phyloP scores from a whole-genome alignment of 768 basidiomycete species.

The Hysterangium stoloniferum region DNA sequence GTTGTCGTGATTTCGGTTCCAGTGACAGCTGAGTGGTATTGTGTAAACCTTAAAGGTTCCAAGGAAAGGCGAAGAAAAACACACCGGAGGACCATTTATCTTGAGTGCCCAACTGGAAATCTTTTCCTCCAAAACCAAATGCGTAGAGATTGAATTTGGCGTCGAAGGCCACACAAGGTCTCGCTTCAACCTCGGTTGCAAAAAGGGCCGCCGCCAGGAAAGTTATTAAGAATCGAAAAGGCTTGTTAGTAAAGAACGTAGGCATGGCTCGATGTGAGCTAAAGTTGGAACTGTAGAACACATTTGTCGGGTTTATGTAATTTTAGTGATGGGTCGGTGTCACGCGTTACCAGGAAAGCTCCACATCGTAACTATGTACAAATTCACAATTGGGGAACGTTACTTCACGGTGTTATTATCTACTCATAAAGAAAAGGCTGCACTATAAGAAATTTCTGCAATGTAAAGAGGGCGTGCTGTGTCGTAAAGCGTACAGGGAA shows the following conservation, averaged over 20 bases:
- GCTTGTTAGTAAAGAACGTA: not conserved
- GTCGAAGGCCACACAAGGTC: conserved; percentile 74
- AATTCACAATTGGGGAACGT: no score
- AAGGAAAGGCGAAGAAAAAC: conserved; percentile 12
- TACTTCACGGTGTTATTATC: no score
- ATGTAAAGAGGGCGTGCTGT: no score
- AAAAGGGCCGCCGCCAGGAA: not conserved
- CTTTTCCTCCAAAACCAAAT: conserved; percentile 77
- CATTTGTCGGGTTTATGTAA: no score
- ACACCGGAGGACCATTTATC: conserved; percentile 56
- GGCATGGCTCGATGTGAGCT: no score
- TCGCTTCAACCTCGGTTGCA: conserved; percentile 15
- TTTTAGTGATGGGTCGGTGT: no score
- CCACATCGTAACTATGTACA: no score
- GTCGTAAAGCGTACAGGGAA: no score
- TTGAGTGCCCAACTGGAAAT: conserved; percentile 73
- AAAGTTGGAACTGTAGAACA: no score
- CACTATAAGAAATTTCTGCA: no score
- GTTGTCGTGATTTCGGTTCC: conserved; percentile 62
- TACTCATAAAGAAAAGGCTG: no score
- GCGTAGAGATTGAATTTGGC: conserved; percentile 74
- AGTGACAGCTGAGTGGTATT: conserved; percentile 30
- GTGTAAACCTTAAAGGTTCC: not conserved
- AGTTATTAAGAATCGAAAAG: not conserved
- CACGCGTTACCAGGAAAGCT: no score